These are phyloP conservation scores for Kandelia obovata DNA, from an alignment of 345 rosid species.

Conservation along the genomic window DNA sequence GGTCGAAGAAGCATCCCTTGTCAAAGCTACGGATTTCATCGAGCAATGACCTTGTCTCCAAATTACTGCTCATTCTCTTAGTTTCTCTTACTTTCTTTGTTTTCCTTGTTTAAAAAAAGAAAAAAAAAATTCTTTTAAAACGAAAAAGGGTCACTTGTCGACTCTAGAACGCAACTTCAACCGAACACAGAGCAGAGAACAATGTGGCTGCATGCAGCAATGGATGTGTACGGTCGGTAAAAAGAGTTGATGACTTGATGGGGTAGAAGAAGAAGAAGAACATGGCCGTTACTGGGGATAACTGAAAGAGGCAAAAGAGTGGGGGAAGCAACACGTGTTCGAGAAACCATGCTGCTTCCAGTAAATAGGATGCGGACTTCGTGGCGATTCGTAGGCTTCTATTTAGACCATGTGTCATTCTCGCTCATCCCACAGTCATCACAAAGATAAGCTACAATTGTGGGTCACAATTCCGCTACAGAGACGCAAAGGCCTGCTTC, in stretches of 20 bases:
- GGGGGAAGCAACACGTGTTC: slow-evolving; percentile 30
- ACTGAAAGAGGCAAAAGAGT: background rate
- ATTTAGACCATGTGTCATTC: background rate
- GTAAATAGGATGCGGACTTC: slow-evolving; percentile 20
- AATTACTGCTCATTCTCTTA: slow-evolving; percentile 16
- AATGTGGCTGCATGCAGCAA: too few relatives aligned
- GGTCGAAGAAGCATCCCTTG: slow-evolving; percentile 62
- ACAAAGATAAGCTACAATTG: too few relatives aligned
- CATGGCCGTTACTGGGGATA: background rate
- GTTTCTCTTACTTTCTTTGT: background rate
- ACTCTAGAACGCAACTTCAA: too few relatives aligned
- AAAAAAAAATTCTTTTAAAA: background rate
- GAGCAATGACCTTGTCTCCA: slow-evolving; percentile 41
- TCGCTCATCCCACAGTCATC: too few relatives aligned
- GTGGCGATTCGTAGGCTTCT: slow-evolving; percentile 22
- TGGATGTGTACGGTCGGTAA: too few relatives aligned
- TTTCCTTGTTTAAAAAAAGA: too few relatives aligned
- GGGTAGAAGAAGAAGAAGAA: too few relatives aligned
- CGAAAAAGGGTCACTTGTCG: too few relatives aligned
- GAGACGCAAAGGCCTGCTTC: too few relatives aligned
- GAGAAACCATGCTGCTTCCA: background rate
- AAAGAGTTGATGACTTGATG: background rate
- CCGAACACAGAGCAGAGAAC: too few relatives aligned
- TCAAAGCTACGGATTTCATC: slow-evolving; percentile 56
- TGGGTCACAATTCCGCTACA: too few relatives aligned